These are phyloP conservation scores for Tuber brumale DNA, from an alignment of 495 filamentous ascomycete genomes.

Conservation along the genomic window DNA sequence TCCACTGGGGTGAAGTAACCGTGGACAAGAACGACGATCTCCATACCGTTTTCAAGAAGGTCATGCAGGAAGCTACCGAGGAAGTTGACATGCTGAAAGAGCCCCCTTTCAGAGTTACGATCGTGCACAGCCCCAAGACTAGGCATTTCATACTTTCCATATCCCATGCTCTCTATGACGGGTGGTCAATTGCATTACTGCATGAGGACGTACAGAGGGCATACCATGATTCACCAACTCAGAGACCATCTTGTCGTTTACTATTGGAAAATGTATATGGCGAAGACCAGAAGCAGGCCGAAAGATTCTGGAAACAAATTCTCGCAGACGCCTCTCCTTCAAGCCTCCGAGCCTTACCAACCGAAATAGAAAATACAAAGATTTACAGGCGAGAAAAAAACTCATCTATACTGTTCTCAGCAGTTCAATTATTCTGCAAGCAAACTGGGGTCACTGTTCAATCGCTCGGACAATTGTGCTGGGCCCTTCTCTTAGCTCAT, in stretches of 20 bases:
- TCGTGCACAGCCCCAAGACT: constrained; percentile 30
- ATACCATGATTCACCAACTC: constrained; percentile 47
- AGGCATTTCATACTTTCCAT: constrained; percentile 61
- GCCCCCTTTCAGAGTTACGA: constrained; percentile 41
- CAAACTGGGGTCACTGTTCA: constrained; percentile 56
- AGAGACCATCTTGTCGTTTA: constrained; percentile 47
- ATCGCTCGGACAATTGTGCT: constrained; percentile 59
- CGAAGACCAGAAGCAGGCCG: constrained; percentile 43
- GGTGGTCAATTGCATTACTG: constrained; percentile 61
- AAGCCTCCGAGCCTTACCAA: constrained; percentile 34
- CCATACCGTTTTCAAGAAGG: constrained; percentile 31
- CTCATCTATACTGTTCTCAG: constrained; percentile 43
- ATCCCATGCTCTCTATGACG: constrained; percentile 74
- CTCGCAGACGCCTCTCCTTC: constrained; percentile 48
- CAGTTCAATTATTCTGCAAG: constrained; percentile 52
- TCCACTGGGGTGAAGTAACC: constrained; percentile 23
- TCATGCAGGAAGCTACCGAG: constrained; percentile 28
- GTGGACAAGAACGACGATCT: constrained; percentile 28
- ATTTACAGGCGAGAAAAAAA: constrained; percentile 48
- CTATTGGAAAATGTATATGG: constrained; percentile 49
- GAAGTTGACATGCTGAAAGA: constrained; percentile 27
- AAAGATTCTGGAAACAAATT: constrained; percentile 56
- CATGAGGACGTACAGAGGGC: constrained; percentile 59
- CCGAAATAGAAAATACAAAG: neutral
- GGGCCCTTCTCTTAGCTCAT: constrained; percentile 56